Conservation (phyloP, 2,329 filamentous ascomycete species). For the Chaetothyriales sp. region DNA sequence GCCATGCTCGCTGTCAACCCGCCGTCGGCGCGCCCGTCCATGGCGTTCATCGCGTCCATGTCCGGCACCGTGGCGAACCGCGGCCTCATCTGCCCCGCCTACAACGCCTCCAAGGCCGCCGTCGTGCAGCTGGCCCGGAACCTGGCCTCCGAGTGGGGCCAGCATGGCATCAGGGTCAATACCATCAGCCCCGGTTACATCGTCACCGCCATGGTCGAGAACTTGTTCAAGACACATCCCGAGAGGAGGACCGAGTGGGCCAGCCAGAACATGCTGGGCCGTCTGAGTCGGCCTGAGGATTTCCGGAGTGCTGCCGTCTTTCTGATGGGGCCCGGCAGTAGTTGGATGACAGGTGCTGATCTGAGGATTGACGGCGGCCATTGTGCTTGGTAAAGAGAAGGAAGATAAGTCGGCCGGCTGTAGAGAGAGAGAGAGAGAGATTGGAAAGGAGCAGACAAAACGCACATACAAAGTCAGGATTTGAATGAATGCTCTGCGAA, state of each 20-base stretch:
- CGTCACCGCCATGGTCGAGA: slow-evolving; percentile 31
- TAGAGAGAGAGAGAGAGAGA: too few relatives aligned
- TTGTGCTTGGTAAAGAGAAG: slow-evolving; percentile 33
- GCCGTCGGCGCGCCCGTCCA: slow-evolving; percentile 33
- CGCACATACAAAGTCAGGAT: background rate
- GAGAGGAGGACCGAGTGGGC: slow-evolving; percentile 45
- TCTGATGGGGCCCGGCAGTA: slow-evolving; percentile 33
- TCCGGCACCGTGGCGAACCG: slow-evolving; percentile 44
- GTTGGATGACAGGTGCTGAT: slow-evolving; percentile 41
- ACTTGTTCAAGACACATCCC: slow-evolving; percentile 21
- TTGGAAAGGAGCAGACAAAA: background rate
- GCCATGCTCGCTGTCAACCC: slow-evolving; percentile 36
- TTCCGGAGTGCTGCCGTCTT: slow-evolving; percentile 43
- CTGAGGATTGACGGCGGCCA: slow-evolving; percentile 41
- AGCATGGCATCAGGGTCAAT: slow-evolving; percentile 33
- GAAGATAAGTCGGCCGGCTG: background rate
- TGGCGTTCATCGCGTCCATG: slow-evolving; percentile 51
- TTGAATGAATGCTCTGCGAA: too few relatives aligned
- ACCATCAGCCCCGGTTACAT: slow-evolving; percentile 35
- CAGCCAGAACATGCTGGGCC: slow-evolving; percentile 68
- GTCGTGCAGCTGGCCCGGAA: slow-evolving; percentile 34
- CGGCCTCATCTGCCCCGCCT: slow-evolving; percentile 33
- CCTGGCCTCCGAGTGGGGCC: slow-evolving; percentile 33
- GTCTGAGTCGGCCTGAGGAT: slow-evolving; percentile 51
- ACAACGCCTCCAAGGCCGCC: slow-evolving; percentile 35